These are phyloP conservation scores for Plasmopara viticola DNA, from an alignment of 352 stramenopile genomes.

Conservation along the genomic window DNA sequence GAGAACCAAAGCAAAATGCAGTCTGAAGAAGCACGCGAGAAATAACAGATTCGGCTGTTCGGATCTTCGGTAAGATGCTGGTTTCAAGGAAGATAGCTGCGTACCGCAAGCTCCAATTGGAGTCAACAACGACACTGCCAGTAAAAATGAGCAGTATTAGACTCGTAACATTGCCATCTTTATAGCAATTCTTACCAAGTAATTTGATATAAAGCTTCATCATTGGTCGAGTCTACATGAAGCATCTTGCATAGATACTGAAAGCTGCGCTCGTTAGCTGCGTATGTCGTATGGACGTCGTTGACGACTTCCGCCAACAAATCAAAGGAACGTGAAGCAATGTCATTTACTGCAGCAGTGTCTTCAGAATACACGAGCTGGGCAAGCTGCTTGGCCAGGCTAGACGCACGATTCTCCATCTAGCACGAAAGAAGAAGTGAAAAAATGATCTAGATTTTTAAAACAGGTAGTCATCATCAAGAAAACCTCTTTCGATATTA, in stretches of 20 bases:
- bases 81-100: constrained; percentile 51
- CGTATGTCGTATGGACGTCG: constrained; percentile 46
- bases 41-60: constrained; percentile 51
- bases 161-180: neutral
- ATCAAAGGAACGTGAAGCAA: constrained; percentile 22
- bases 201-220: constrained; percentile 57
- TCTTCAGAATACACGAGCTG: constrained; percentile 32
- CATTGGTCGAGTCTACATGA: constrained; percentile 38
- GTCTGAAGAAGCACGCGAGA: constrained; percentile 67
- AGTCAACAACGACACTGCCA: constrained; percentile 44
- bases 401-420: constrained; percentile 35
- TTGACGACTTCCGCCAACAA: constrained; percentile 61
- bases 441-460: neutral
- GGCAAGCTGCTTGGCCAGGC: constrained; percentile 39
- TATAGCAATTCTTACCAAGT: constrained; percentile 25
- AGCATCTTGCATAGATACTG: constrained; percentile 36
- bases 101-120: constrained; percentile 68
- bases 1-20: constrained; percentile 42
- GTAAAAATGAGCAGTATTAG: neutral
- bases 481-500: constrained; percentile 28
- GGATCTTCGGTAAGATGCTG: constrained; percentile 52
- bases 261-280: constrained; percentile 50
- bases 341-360: constrained; percentile 21
- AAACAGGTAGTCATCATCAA: neutral
- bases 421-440: constrained; percentile 15